Evolutionary conservation across 1,139 yeast species (phyloP).

Genomic region (Schizosaccharomyces versatilis): DNA sequence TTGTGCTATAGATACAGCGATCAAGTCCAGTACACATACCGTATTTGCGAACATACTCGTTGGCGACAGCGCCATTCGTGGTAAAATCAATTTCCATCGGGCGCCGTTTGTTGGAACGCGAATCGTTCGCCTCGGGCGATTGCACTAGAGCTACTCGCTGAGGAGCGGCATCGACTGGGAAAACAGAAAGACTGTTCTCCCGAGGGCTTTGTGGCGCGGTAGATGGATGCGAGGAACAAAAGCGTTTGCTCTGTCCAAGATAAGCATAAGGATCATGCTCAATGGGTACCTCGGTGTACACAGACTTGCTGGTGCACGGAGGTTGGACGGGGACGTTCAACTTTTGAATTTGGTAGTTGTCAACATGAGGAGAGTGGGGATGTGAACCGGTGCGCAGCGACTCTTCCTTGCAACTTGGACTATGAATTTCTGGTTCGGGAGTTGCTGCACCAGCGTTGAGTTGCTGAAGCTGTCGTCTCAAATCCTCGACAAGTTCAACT

Average conservation of each 20-base stretch:
- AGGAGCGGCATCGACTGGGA: too few species aligned
- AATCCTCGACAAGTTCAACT: neutral
- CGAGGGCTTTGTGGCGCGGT: too few species aligned
- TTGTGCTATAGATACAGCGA: neutral
- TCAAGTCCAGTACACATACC: neutral
- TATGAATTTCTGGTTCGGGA: neutral
- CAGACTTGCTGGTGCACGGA: neutral
- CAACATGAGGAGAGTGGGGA: neutral
- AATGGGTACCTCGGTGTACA: neutral
- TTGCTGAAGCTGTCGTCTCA: neutral
- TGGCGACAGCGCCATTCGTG: neutral
- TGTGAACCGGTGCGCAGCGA: neutral
- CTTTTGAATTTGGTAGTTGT: neutral
- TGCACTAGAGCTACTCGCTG: too few species aligned
- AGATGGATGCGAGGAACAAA: too few species aligned
- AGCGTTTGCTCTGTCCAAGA: neutral
- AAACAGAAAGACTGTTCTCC: too few species aligned
- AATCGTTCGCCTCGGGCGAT: too few species aligned
- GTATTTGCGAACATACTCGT: neutral
- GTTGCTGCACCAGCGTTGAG: neutral
- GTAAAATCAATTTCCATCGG: neutral
- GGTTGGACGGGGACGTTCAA: neutral
- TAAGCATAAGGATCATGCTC: constrained; percentile 1
- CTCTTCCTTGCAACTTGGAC: neutral
- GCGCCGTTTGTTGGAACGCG: neutral